Percentiles rank a stretch among this genome's conserved stretches.
Conservation (phyloP, 345 rosid species). For the Camelina neglecta region DNA sequence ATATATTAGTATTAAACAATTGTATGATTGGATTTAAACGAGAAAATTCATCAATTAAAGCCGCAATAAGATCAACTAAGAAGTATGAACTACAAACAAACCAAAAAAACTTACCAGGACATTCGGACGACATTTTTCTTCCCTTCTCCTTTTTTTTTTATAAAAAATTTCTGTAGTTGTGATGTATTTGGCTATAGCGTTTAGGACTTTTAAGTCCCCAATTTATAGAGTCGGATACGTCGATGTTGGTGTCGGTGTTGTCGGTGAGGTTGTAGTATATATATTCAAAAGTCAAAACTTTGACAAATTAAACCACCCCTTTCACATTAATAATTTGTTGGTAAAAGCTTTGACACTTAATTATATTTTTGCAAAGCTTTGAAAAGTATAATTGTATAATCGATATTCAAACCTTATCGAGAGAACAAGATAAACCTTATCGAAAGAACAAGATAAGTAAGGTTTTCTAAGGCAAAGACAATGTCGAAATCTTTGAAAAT, state of each 20-base stretch:
- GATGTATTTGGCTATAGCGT: constrained; percentile 10
- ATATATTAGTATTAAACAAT: not conserved
- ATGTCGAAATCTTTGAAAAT: not conserved
- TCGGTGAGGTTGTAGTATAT: not conserved
- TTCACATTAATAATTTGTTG: constrained; percentile 16
- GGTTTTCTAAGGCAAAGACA: not conserved
- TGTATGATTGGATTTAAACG: not conserved
- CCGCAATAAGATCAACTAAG: not conserved
- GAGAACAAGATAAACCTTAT: not conserved
- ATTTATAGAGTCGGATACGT: constrained; percentile 27
- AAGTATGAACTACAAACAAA: not conserved
- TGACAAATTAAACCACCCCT: not conserved
- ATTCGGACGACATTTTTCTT: constrained; percentile 30
- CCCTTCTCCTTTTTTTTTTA: not conserved
- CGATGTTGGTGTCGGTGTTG: constrained; percentile 15
- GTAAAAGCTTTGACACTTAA: not conserved
- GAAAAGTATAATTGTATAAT: not conserved
- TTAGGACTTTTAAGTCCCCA: not conserved
- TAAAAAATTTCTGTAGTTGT: not conserved
- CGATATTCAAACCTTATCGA: not conserved
- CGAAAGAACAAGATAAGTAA: not conserved
- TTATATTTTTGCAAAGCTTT: not conserved
- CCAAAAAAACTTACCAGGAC: constrained; percentile 15
- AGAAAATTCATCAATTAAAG: not conserved
- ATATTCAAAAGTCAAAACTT: constrained; percentile 5